Conservation (phyloP, 1,139 yeast genomes). For the Lodderomyces parapsilosis region DNA sequence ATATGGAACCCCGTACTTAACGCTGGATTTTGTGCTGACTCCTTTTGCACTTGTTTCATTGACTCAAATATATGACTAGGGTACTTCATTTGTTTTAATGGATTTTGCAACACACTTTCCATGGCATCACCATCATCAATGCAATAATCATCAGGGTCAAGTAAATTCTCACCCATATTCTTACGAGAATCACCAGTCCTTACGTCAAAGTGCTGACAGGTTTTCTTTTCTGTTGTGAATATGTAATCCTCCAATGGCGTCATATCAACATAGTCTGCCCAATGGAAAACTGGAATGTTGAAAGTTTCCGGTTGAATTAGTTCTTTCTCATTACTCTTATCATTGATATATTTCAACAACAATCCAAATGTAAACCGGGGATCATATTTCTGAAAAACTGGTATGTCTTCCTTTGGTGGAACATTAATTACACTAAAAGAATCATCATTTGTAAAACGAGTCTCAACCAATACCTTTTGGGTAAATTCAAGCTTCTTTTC, state of each 20-base stretch:
- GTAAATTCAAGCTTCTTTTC: neutral
- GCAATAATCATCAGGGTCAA: conserved; percentile 23
- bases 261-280: conserved; percentile 36
- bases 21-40: neutral
- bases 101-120: conserved; percentile 6
- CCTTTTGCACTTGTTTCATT: neutral
- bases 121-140: conserved; percentile 25
- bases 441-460: neutral
- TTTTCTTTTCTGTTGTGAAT: conserved; percentile 16
- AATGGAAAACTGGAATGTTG: conserved; percentile 31
- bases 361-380: conserved; percentile 33
- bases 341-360: conserved; percentile 21
- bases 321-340: neutral
- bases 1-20: conserved; percentile 29
- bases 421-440: conserved; percentile 2
- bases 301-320: neutral
- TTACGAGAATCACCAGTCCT: conserved; percentile 15
- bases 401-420: conserved; percentile 10
- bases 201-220: conserved; percentile 25
- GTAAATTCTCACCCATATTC: conserved; percentile 21
- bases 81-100: conserved; percentile 10
- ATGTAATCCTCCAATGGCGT: conserved; percentile 22
- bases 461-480: neutral
- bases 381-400: conserved; percentile 23
- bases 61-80: neutral